These are phyloP conservation scores for Xerocomus spinulosus DNA, from an alignment of 768 basidiomycete species.

Conservation along the genomic window DNA sequence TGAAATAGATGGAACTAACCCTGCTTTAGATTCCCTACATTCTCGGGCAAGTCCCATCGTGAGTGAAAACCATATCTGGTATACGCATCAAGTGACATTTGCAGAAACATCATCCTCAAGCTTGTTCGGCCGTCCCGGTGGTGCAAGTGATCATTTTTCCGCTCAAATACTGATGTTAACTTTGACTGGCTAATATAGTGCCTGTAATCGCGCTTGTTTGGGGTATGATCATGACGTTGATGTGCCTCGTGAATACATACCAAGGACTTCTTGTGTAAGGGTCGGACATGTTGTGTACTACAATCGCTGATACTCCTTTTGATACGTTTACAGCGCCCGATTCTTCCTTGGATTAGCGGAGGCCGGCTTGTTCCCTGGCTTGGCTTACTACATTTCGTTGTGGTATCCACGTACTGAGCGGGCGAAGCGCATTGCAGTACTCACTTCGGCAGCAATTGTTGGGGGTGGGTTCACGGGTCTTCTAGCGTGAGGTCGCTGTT, in stretches of 20 bases:
- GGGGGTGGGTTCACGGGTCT: constrained; percentile 48
- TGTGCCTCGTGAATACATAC: constrained; percentile 34
- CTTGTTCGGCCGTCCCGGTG: constrained; percentile 32
- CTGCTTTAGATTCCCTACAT: constrained; percentile 32
- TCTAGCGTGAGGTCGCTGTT: constrained; percentile 35
- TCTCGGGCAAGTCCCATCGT: constrained; percentile 39
- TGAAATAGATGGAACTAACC: neutral
- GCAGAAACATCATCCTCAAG: constrained; percentile 37
- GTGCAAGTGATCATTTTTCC: constrained; percentile 16
- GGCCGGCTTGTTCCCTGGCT: constrained; percentile 39
- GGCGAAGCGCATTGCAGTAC: constrained; percentile 51
- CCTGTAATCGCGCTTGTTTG: constrained; percentile 35
- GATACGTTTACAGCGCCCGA: constrained; percentile 25
- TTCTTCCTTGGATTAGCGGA: constrained; percentile 45
- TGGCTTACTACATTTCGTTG: constrained; percentile 42
- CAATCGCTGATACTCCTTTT: constrained; percentile 1
- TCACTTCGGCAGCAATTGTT: constrained; percentile 54
- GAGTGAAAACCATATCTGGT: constrained; percentile 6
- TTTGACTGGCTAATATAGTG: constrained; percentile 27
- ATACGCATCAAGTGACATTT: neutral
- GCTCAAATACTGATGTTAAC: constrained; percentile 5
- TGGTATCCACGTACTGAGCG: constrained; percentile 60
- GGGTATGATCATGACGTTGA: constrained; percentile 35
- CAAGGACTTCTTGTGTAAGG: constrained; percentile 29
- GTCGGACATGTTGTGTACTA: neutral